Evolutionary conservation across 1,284 basidiomycete genomes (phyloP), one percentile per base, ranked within the genome.

Genomic region (Irpex sp.): DNA sequence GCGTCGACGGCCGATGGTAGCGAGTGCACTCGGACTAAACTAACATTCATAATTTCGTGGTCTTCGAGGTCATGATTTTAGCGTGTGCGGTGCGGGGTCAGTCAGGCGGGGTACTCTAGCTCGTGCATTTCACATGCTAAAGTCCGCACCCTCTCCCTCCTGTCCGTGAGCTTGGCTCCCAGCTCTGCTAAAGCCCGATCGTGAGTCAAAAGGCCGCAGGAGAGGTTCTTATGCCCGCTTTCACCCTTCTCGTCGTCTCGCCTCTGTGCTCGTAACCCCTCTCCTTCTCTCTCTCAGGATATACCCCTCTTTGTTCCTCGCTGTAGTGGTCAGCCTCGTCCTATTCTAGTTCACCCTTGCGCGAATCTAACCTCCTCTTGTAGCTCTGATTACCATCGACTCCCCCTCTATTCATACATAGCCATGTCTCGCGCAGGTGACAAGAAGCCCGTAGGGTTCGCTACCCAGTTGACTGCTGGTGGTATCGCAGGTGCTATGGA

Each of bases 401-500:
- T 13, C 49, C 33, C 8, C 49, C 26, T 19, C 17, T 53, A 8
- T 36, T 19, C 31, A 46, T 26, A 35, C 21, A 63, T 19, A 13
- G 35, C 61, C 63, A 90, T 90, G 89, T 83, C 88, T 65, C 79
- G 83, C 66, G 77, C 78, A 60, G 73, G 75, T 57, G 84, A 83
- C 71, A 90, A 86, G 79, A 90, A 89, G 71, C 87, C 88, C 21
- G 87, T 92, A 8, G 86, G 87, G 26, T 92, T 97, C 69, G 93
- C 92, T 39, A 95, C 90, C 55, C 95, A 98, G 74, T 87, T 97
- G 71, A 90, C 91, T 47, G 95, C 95, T 49, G 95, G 95, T 67
- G 95, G 95, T 54, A 84, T 91, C 36, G 95, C 95, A 36, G 95
- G 95, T 65, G 88, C 90, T 60, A 93, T 94, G 74, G 95, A 98